Percentiles rank a stretch among this genome's conserved stretches.
phyloP scores from a whole-genome alignment of 2,329 filamentous ascomycete genomes.

The Diplodia seriata region DNA sequence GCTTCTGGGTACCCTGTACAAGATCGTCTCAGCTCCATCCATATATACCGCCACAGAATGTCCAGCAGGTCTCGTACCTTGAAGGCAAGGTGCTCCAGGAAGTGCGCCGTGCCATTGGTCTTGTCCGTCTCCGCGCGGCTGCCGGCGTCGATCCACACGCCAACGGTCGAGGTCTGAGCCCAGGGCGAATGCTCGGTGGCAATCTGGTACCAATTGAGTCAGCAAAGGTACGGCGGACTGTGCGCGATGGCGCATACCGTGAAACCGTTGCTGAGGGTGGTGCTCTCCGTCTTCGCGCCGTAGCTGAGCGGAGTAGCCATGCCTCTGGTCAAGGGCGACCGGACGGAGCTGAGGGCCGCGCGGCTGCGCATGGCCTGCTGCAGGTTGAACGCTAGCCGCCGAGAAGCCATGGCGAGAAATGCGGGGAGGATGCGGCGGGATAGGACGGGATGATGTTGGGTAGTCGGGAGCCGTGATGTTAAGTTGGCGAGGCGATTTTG shows the following conservation, averaged over 20 bases:
- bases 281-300: slow-evolving; percentile 89
- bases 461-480: slow-evolving; percentile 47
- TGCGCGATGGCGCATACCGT: slow-evolving; percentile 67
- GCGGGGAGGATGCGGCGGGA: slow-evolving; percentile 37
- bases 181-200: slow-evolving; percentile 98
- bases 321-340: slow-evolving; percentile 77
- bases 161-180: slow-evolving; percentile 97
- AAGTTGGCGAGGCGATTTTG: slow-evolving; percentile 21
- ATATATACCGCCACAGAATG: slow-evolving; percentile 18
- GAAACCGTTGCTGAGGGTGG: slow-evolving; percentile 95
- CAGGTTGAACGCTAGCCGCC: slow-evolving; percentile 95
- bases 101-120: slow-evolving; percentile 99
- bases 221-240: slow-evolving; percentile 40
- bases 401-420: slow-evolving; percentile 79
- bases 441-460: slow-evolving; percentile 55
- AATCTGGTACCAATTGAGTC: slow-evolving; percentile 66
- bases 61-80: slow-evolving; percentile 69
- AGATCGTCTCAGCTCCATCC: slow-evolving; percentile 40
- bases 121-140: slow-evolving; percentile 97
- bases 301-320: slow-evolving; percentile 82
- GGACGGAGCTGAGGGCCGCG: slow-evolving; percentile 78
- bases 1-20: slow-evolving; percentile 82
- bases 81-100: slow-evolving; percentile 99
- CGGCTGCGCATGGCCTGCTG: slow-evolving; percentile 88
- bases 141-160: slow-evolving; percentile 99